Evolutionary conservation across 1,284 basidiomycete species (phyloP), one percentile per base, ranked within the genome.

Genomic region (Melampsora abietis-canadensis): DNA sequence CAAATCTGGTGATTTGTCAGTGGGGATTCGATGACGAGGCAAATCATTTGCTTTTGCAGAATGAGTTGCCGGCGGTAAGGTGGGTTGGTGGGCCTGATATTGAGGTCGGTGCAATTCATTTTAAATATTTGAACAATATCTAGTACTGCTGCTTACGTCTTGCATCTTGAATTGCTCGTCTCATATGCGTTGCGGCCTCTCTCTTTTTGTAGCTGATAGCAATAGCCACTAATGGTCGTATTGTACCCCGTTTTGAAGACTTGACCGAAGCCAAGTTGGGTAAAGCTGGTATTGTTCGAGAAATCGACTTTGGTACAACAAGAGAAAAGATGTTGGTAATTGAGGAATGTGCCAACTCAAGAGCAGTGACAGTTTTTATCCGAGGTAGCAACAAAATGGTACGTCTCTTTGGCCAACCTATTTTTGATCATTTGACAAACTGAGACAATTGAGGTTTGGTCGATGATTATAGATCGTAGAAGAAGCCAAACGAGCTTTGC

Each of bases 1-100:
- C 96, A 31, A 98, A 99, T 83, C 84, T 99, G 76, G 95, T 98
- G 78, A 96, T 99, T 79, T 98, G 95, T 83, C 96, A 98, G 83
- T 99, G 95, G 95, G 95, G 95, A 77, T 99, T 99, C 82, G 95
- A 99, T 81, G 96, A 99, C 82, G 95, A 98, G 84, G 95, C 95
- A 74, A 99, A 99, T 82, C 95, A 98, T 82, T 80, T 98, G 80
- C 84, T 99, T 79, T 92, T 98, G 89, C 94, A 97, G 84, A 97
- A 98, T 81, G 91, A 94, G 17, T 85, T 99, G 59, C 96, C 95
- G 57, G 92, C 95, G n/a, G 95, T 98, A 30, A 87, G 95, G 81
- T 98, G 96, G 95, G 95, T 98, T 74, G 95, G 95, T 77, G 96
- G 95, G 24, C 95, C 96, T 1, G 95, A 99, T 83, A 96, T 99